phyloP scores from a whole-genome alignment of 1,284 basidiomycete genomes.

The Somion occarium region DNA sequence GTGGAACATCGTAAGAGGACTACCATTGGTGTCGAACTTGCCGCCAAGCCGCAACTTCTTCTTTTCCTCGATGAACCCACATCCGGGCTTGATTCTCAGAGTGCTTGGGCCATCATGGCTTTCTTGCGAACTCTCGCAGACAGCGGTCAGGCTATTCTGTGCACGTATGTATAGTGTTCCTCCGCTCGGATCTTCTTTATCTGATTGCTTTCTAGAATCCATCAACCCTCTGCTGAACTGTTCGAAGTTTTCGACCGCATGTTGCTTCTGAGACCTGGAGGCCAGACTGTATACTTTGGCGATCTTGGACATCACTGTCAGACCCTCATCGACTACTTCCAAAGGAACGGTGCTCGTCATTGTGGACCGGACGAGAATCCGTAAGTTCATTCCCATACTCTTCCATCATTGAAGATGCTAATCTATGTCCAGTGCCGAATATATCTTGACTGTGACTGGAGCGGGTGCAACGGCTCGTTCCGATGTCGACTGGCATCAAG shows the following conservation, averaged over 20 bases:
- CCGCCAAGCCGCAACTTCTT: slow-evolving; percentile 74
- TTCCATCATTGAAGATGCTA: not conserved
- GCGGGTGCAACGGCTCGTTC: slow-evolving; percentile 44
- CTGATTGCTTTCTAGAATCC: slow-evolving; percentile 25
- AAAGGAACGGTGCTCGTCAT: slow-evolving; percentile 47
- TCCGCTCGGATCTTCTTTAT: not conserved
- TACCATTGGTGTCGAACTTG: slow-evolving; percentile 81
- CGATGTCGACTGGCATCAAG: slow-evolving; percentile 29
- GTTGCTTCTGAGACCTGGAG: slow-evolving; percentile 60
- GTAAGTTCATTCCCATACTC: slow-evolving; percentile 21
- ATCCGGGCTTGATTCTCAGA: slow-evolving; percentile 85
- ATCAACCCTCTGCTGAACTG: slow-evolving; percentile 71
- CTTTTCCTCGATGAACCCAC: slow-evolving; percentile 84
- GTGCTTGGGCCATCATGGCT: slow-evolving; percentile 81
- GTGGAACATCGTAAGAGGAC: slow-evolving; percentile 78
- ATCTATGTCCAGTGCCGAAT: slow-evolving; percentile 41
- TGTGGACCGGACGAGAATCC: slow-evolving; percentile 39
- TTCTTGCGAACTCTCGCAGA: slow-evolving; percentile 81
- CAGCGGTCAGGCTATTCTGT: slow-evolving; percentile 74
- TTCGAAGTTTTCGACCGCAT: slow-evolving; percentile 70
- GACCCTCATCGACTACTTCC: slow-evolving; percentile 66
- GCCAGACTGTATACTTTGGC: slow-evolving; percentile 76
- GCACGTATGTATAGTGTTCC: slow-evolving; percentile 42
- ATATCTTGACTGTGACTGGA: slow-evolving; percentile 66
- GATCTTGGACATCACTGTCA: slow-evolving; percentile 59